These are phyloP conservation scores for Jimgerdemannia lactiflua DNA, from an alignment of 192 early-diverging fungal species.

Conservation along the genomic window DNA sequence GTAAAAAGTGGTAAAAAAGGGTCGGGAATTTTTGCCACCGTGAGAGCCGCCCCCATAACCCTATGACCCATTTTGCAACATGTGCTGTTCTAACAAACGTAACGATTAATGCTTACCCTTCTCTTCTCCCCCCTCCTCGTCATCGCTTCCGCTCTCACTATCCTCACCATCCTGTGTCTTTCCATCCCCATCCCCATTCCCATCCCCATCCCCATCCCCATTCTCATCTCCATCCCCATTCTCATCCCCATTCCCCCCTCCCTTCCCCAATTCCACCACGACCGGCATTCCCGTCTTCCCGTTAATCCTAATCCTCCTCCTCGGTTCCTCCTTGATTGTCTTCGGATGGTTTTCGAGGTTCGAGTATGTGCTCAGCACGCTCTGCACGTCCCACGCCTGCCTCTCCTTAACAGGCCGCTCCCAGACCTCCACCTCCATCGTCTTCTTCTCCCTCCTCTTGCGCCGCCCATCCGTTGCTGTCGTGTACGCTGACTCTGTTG, in stretches of 20 bases:
- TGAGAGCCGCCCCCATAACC: no score
- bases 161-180: not conserved
- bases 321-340: constrained; percentile 66
- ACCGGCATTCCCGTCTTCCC: constrained; percentile 73
- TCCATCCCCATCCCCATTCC: constrained; percentile 27
- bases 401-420: constrained; percentile 49
- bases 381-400: constrained; percentile 90
- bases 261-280: constrained; percentile 44
- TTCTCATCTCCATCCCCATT: constrained; percentile 27
- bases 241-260: constrained; percentile 27
- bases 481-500: constrained; percentile 19
- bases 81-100: not conserved
- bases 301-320: constrained; percentile 62
- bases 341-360: constrained; percentile 93
- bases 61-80: not conserved
- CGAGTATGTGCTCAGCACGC: constrained; percentile 86
- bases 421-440: constrained; percentile 38
- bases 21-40: no score
- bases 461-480: constrained; percentile 17
- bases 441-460: constrained; percentile 27
- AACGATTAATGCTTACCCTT: constrained; percentile 19
- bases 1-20: not conserved
- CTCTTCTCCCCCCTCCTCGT: constrained; percentile 31
- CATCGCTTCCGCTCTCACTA: constrained; percentile 8
- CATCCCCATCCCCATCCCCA: constrained; percentile 31